A percentile compares a stretch with the other conserved stretches of the same genome.
These are phyloP conservation scores for Scutellaria barbata DNA, from an alignment of 257 asterid genomes.

Conservation along the genomic window DNA sequence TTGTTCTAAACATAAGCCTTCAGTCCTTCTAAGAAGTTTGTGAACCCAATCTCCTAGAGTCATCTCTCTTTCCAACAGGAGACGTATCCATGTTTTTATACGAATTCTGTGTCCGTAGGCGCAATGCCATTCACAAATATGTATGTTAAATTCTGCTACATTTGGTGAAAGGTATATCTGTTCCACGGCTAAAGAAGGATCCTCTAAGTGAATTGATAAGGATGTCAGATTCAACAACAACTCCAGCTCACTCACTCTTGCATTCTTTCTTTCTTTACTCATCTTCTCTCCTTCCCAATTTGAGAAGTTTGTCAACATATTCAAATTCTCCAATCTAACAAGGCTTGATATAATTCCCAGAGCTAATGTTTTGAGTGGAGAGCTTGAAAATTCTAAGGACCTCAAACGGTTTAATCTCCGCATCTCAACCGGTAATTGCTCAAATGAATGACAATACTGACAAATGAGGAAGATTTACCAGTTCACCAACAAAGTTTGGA, in stretches of 20 bases:
- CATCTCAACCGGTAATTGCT: constrained; percentile 19
- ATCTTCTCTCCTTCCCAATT: constrained; percentile 7
- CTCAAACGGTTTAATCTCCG: not conserved
- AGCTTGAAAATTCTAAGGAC: not conserved
- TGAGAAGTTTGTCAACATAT: too few species aligned
- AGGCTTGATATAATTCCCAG: constrained; percentile 25
- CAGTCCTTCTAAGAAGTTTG: not conserved
- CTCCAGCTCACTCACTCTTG: constrained; percentile 12
- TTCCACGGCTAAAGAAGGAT: not conserved
- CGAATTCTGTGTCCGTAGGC: too few species aligned
- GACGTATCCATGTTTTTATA: not conserved
- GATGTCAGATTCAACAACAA: not conserved
- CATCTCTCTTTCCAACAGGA: not conserved
- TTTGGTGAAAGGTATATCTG: not conserved
- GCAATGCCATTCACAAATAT: too few species aligned
- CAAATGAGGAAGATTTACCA: constrained; percentile 22
- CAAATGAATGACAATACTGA: not conserved
- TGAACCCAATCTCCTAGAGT: constrained; percentile 16
- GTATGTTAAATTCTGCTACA: not conserved
- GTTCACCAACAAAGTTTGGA: constrained; percentile 17
- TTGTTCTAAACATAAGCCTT: not conserved
- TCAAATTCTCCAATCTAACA: constrained; percentile 7
- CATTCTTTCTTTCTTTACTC: not conserved
- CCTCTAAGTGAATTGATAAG: not conserved
- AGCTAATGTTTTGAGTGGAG: not conserved